These are phyloP conservation scores for Penicillium olsonii DNA, from an alignment of 2,329 filamentous ascomycete species.

Conservation along the genomic window DNA sequence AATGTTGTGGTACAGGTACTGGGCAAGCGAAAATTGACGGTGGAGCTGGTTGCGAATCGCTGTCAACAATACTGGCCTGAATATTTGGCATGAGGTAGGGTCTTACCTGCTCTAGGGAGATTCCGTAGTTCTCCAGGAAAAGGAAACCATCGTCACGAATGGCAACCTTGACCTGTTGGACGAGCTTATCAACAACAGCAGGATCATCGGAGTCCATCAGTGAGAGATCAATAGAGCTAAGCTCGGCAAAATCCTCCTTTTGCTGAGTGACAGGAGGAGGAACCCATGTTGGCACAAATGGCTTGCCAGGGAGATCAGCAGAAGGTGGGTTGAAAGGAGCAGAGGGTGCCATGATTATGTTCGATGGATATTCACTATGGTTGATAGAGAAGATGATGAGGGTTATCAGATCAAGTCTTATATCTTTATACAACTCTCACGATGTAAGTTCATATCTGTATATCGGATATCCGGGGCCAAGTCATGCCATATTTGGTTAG, in stretches of 20 bases:
- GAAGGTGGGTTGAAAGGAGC: slow-evolving; percentile 46
- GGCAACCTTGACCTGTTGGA: slow-evolving; percentile 46
- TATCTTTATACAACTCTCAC: slow-evolving; percentile 1
- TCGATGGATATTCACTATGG: not conserved
- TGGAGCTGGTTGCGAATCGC: slow-evolving; percentile 37
- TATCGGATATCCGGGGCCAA: slow-evolving; percentile 1
- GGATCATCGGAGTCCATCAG: slow-evolving; percentile 47
- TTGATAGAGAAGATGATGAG: not conserved
- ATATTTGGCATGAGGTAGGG: not conserved
- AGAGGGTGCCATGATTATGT: slow-evolving; percentile 25
- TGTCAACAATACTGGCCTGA: not conserved
- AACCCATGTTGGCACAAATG: slow-evolving; percentile 45
- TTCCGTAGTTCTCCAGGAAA: slow-evolving; percentile 54
- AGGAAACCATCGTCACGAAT: slow-evolving; percentile 50
- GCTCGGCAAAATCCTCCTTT: slow-evolving; percentile 46
- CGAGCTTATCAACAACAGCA: slow-evolving; percentile 45
- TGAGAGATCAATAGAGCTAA: slow-evolving; percentile 48
- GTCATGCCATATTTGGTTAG: not conserved
- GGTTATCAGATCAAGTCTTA: slow-evolving; percentile 1
- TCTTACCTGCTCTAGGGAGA: slow-evolving; percentile 47
- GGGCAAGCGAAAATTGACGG: slow-evolving; percentile 53
- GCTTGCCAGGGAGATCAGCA: slow-evolving; percentile 42
- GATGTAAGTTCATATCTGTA: not conserved
- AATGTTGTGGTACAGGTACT: slow-evolving; percentile 54
- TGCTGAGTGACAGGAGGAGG: slow-evolving; percentile 50